Conservation (phyloP, 371 early-diverging fungal species). For the Entomophthora muscae region DNA sequence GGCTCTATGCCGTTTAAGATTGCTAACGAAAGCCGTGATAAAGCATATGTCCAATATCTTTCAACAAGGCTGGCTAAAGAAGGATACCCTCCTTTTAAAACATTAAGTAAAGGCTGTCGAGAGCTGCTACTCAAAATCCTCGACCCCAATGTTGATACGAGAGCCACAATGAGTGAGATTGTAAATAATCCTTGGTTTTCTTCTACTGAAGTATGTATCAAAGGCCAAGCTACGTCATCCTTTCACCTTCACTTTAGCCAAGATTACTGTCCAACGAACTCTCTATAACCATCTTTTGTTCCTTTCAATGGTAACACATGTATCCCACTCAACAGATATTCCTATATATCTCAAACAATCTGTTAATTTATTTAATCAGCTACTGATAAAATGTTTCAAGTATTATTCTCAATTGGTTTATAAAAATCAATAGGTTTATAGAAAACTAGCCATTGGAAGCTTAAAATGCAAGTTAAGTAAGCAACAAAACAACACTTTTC, state of each 20-base stretch:
- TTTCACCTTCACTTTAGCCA: not conserved
- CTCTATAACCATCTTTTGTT: not conserved
- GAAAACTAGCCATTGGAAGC: no score
- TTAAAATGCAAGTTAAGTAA: no score
- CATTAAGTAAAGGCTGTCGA: slow-evolving; percentile 25
- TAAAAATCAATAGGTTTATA: no score
- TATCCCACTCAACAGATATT: no score
- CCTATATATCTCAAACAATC: no score
- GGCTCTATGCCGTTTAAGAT: slow-evolving; percentile 53
- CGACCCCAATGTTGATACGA: slow-evolving; percentile 51
- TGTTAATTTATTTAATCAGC: no score
- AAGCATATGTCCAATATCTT: slow-evolving; percentile 36
- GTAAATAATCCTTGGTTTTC: slow-evolving; percentile 50
- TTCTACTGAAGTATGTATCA: slow-evolving; percentile 24
- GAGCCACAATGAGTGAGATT: slow-evolving; percentile 37
- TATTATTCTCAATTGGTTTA: no score
- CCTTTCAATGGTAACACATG: no score
- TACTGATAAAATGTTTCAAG: no score
- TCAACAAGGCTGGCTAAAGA: slow-evolving; percentile 25
- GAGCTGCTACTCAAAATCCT: slow-evolving; percentile 53
- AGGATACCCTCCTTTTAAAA: slow-evolving; percentile 36
- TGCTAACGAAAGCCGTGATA: slow-evolving; percentile 30
- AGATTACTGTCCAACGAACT: not conserved
- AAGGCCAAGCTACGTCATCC: not conserved
- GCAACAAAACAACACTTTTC: no score